Conservation (phyloP, 352 stramenopile genomes). For the Phytopythium montanum region DNA sequence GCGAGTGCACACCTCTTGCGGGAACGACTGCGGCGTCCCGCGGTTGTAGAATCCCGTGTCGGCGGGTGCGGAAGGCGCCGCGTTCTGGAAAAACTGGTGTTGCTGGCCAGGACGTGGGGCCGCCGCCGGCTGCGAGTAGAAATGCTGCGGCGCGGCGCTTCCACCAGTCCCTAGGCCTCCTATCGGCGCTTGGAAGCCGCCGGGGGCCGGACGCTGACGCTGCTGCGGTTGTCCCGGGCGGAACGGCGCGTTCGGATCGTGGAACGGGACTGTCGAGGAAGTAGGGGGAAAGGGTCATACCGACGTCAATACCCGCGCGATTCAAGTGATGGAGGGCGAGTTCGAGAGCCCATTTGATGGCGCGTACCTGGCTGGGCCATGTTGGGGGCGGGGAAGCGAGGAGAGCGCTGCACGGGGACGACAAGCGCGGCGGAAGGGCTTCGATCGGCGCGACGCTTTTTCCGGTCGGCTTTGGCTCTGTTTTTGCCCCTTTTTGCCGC, state of each 20-base stretch:
- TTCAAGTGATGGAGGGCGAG: neutral
- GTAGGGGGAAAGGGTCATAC: neutral
- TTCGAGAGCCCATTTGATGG: neutral
- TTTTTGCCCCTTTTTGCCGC: neutral
- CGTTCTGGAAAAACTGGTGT: conserved; percentile 53
- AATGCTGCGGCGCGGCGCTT: conserved; percentile 32
- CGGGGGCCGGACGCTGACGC: conserved; percentile 28
- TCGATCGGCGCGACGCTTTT: neutral
- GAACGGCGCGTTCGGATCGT: conserved; percentile 45
- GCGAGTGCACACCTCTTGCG: conserved; percentile 31
- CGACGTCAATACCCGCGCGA: neutral
- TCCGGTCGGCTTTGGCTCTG: neutral
- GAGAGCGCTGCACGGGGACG: neutral
- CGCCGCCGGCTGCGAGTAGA: conserved; percentile 28
- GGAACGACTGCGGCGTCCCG: conserved; percentile 17
- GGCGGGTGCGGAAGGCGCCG: conserved; percentile 10
- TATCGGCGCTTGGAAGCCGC: conserved; percentile 19
- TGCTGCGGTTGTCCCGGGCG: conserved; percentile 15
- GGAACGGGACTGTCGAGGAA: conserved; percentile 41
- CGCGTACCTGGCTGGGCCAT: conserved; percentile 6
- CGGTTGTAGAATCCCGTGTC: conserved; percentile 31
- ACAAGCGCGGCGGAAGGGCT: neutral
- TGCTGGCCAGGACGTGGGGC: conserved; percentile 35
- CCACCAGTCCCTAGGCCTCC: conserved; percentile 19
- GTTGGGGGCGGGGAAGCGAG: neutral